Evolutionary conservation across 805 yeast species (phyloP), one percentile per base, ranked within the genome.

Genomic region (Nakazawaea wickerhamii): DNA sequence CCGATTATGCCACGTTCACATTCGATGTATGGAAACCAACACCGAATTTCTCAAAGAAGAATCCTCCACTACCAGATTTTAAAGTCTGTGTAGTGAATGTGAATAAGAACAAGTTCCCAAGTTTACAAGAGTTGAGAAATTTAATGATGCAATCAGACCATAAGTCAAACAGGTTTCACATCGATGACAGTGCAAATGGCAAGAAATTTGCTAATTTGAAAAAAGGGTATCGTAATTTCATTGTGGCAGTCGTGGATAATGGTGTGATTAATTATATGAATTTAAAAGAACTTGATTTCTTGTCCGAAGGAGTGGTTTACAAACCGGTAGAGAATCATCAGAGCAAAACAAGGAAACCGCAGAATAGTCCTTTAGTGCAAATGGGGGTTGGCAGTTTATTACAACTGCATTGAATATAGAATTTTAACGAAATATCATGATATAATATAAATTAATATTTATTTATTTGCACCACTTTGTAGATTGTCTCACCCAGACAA

Each of bases 21-120:
- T 89, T 68, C 52, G 70, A 83, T 52, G 84, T 86, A 3, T 90
- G 96, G 96, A 88, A 85, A 57, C 97, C 98, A 2, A 65, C 71
- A 2, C 71, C 84, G 0, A 61, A 66, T 3, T 90, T 84, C 64
- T 80, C 79, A 45, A 88, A 88, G 51, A 79, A 77, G 26, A 52
- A 55, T 18, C 95, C 95, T 1, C 79, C 82, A 0, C 36, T 54
- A 2, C 95, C 96, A 1, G 90, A 90, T 57, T 90, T 75, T 56
- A 87, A 81, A 51, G 61, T 91, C 1, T 68, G 75, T 2, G 76
- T 87, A 0, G 68, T 77, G 13, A 73, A 78, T 45, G 68, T 75
- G 3, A 64, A 63, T 9, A 57, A 59, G 2, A 41, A 54, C 19
- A 57, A 58, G 14, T 70, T 82, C 37, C 86, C 88, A 0, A 59